Evolutionary conservation across 805 yeast genomes (phyloP).

Genomic region (Lipomyces spencermartinsiae): DNA sequence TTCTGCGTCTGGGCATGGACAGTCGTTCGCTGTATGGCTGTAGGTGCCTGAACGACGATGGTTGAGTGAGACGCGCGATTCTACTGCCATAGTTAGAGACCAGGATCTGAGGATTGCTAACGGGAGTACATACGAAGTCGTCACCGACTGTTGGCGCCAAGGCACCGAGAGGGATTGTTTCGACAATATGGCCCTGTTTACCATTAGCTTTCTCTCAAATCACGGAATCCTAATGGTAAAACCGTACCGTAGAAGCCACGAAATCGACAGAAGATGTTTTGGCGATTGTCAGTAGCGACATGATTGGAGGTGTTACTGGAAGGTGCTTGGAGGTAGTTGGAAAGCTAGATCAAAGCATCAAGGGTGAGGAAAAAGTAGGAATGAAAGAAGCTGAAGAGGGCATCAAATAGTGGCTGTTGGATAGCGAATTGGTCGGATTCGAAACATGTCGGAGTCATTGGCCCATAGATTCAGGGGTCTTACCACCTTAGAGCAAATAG

Average conservation of each 20-base stretch:
- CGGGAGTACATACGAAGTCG: neutral
- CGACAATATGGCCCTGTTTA: neutral
- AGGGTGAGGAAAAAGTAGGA: neutral
- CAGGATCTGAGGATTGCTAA: neutral
- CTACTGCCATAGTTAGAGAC: neutral
- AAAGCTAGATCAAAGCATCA: neutral
- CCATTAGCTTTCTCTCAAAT: neutral
- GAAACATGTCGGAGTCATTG: neutral
- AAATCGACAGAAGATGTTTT: neutral
- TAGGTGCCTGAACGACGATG: neutral
- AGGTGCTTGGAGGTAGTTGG: neutral
- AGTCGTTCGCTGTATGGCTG: neutral
- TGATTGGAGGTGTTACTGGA: neutral
- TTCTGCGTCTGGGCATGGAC: neutral
- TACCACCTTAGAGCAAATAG: too few species aligned
- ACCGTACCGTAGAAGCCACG: neutral
- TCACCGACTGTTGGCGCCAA: neutral
- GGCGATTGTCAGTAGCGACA: neutral
- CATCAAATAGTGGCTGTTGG: neutral
- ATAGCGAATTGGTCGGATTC: neutral
- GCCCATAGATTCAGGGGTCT: neutral
- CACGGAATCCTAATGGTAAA: neutral
- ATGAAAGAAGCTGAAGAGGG: neutral
- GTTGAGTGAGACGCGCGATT: neutral
- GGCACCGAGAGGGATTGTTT: neutral